Evolutionary conservation across 1,139 yeast species (phyloP).

Genomic region (Taphrina communis): DNA sequence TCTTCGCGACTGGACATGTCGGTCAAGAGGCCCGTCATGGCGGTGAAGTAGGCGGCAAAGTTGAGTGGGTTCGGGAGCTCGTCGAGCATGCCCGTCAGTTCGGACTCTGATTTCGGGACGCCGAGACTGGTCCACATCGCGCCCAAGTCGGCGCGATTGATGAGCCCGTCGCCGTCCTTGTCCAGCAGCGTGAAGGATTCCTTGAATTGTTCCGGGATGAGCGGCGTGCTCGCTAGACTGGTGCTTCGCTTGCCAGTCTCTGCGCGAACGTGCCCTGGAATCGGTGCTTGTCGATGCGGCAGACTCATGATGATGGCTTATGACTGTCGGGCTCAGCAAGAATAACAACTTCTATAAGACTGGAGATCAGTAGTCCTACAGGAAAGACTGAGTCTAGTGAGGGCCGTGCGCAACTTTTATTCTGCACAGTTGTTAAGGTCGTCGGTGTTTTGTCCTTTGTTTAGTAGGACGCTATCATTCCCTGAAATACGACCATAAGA

Average conservation of each 20-base stretch:
- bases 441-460: slow-evolving; percentile 13
- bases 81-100: slow-evolving; percentile 55
- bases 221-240: slow-evolving; percentile 36
- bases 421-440: neutral
- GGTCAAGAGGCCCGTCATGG: slow-evolving; percentile 67
- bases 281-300: slow-evolving; percentile 11
- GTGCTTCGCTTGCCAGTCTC: slow-evolving; percentile 29
- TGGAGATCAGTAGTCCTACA: too few species aligned
- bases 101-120: slow-evolving; percentile 53
- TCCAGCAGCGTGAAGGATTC: slow-evolving; percentile 73
- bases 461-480: neutral
- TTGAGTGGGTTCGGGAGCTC: slow-evolving; percentile 65
- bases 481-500: neutral
- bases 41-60: slow-evolving; percentile 72
- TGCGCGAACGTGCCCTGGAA: neutral
- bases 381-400: too few species aligned
- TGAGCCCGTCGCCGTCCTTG: slow-evolving; percentile 76
- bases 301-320: neutral
- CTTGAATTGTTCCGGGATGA: slow-evolving; percentile 49
- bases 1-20: slow-evolving; percentile 67
- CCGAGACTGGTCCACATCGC: slow-evolving; percentile 63
- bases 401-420: neutral
- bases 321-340: neutral
- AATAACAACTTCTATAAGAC: too few species aligned
- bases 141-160: slow-evolving; percentile 65